Conservation (phyloP, 768 basidiomycete species). For the Boletus eberwhitei region DNA sequence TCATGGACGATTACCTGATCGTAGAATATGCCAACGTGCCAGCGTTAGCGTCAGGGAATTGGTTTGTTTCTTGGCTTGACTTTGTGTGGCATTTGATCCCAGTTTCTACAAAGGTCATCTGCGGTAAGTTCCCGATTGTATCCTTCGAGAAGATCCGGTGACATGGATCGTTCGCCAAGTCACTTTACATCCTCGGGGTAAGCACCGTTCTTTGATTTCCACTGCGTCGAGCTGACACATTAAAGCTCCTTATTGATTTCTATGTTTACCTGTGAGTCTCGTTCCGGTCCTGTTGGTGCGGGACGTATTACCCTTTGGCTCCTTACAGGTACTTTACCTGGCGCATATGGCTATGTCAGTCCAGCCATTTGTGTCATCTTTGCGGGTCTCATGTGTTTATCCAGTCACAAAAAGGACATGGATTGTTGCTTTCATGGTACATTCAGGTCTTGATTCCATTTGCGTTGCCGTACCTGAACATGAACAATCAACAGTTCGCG, state of each 20-base stretch:
- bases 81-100: background rate
- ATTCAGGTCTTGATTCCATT: background rate
- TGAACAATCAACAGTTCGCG: background rate
- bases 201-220: background rate
- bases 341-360: slow-evolving; percentile 29
- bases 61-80: slow-evolving; percentile 14
- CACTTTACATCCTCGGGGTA: slow-evolving; percentile 24
- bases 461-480: background rate
- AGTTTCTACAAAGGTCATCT: slow-evolving; percentile 7
- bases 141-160: background rate
- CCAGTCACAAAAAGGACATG: slow-evolving; percentile 15
- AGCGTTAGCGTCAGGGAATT: slow-evolving; percentile 13
- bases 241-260: slow-evolving; percentile 26
- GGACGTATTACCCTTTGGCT: background rate
- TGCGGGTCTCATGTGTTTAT: slow-evolving; percentile 1
- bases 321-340: slow-evolving; percentile 26
- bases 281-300: background rate
- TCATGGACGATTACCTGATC: slow-evolving; percentile 26
- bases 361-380: background rate
- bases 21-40: slow-evolving; percentile 12
- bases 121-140: slow-evolving; percentile 11
- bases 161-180: slow-evolving; percentile 6
- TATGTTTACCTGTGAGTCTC: slow-evolving; percentile 23
- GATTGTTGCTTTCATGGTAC: slow-evolving; percentile 23
- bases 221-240: background rate